Evolutionary conservation across 2,329 filamentous ascomycete genomes (phyloP).

Genomic region (Cladosporium phlei): DNA sequence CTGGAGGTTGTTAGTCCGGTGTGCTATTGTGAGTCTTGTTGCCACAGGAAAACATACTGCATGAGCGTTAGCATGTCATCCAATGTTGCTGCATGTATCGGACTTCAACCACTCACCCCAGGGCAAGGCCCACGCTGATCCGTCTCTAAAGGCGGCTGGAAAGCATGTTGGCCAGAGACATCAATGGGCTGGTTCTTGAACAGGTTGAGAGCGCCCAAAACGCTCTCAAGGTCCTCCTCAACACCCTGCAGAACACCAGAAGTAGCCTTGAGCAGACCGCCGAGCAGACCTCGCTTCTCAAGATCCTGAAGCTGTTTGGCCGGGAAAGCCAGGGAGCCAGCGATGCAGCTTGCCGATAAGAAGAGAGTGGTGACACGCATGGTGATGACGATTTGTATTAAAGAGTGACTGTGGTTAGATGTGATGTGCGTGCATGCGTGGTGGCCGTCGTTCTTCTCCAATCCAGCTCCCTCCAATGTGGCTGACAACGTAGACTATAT

Average conservation of each 20-base stretch:
- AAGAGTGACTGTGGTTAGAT: constrained; percentile 9
- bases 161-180: constrained; percentile 15
- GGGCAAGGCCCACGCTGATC: constrained; percentile 21
- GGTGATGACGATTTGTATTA: too few species aligned
- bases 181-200: constrained; percentile 12
- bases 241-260: constrained; percentile 7
- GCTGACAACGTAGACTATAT: too few species aligned
- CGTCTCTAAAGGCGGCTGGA: constrained; percentile 4
- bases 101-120: too few species aligned
- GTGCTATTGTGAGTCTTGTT: constrained; percentile 11
- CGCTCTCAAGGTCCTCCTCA: constrained; percentile 11
- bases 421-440: too few species aligned
- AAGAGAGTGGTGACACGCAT: background rate
- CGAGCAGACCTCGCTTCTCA: constrained; percentile 5
- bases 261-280: constrained; percentile 1
- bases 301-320: background rate
- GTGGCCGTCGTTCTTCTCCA: too few species aligned
- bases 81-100: too few species aligned
- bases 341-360: background rate
- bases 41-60: too few species aligned
- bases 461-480: too few species aligned
- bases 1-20: constrained; percentile 11
- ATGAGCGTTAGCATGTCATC: too few species aligned
- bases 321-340: constrained; percentile 2
- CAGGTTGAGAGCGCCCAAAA: background rate